phyloP scores from a whole-genome alignment of 805 yeast genomes.

The Pichia cabralensis region DNA sequence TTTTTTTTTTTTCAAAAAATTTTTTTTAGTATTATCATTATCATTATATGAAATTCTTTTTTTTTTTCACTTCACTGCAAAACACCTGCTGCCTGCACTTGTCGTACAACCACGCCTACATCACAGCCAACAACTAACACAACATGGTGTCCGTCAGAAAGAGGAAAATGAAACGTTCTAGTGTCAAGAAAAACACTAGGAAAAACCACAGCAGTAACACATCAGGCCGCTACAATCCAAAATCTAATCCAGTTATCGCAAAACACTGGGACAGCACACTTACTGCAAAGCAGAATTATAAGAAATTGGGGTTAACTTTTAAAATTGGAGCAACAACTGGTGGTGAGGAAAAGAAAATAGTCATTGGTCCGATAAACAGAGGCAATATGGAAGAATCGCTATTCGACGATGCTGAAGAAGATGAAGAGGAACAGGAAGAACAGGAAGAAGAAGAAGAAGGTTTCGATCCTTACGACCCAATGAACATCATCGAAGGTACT shows the following conservation, averaged over 20 bases:
- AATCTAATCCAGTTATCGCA: conserved; percentile 73
- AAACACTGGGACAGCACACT: conserved; percentile 81
- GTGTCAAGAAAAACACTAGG: conserved; percentile 61
- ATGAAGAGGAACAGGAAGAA: conserved; percentile 28
- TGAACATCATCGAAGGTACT: conserved; percentile 64
- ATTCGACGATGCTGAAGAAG: conserved; percentile 23
- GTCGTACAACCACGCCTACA: too few species aligned
- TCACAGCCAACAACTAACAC: too few species aligned
- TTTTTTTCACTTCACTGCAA: too few species aligned
- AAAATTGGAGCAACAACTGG: conserved; percentile 65
- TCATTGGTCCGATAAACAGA: conserved; percentile 22
- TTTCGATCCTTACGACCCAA: conserved; percentile 39
- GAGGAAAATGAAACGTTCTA: conserved; percentile 72
- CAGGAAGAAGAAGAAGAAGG: conserved; percentile 24
- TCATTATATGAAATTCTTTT: too few species aligned
- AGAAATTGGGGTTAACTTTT: conserved; percentile 64
- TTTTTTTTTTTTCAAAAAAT: too few species aligned
- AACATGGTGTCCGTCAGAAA: conserved; percentile 53
- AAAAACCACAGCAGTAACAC: conserved; percentile 66
- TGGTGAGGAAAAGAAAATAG: conserved; percentile 60
- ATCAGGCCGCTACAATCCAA: conserved; percentile 54
- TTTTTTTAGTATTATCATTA: too few species aligned
- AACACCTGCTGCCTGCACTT: too few species aligned
- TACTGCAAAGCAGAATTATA: conserved; percentile 81
- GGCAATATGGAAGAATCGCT: conserved; percentile 11